Evolutionary conservation across 441 rosid genomes (phyloP).

Genomic region (Hura crepitans): DNA sequence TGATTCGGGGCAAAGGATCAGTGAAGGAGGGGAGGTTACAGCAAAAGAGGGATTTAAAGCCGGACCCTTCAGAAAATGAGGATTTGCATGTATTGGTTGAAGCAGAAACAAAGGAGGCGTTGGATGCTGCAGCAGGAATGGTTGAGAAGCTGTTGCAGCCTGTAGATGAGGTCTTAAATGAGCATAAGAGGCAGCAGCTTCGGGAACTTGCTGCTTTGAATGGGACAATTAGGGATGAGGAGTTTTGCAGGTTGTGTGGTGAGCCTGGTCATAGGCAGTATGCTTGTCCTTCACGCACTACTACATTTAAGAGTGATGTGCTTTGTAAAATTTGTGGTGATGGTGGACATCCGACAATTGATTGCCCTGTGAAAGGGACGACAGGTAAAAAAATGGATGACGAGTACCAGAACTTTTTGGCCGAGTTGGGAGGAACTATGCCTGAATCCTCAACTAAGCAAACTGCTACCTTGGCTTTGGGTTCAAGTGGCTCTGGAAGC

Average conservation of each 20-base stretch:
- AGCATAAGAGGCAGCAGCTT: slow-evolving; percentile 97
- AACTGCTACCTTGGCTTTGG: slow-evolving; percentile 59
- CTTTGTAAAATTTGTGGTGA: slow-evolving; percentile 97
- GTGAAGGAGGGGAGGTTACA: slow-evolving; percentile 87
- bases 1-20: slow-evolving; percentile 91
- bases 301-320: slow-evolving; percentile 90
- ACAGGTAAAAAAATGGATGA: slow-evolving; percentile 97
- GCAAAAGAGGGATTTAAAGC: slow-evolving; percentile 90
- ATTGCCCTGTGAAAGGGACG: slow-evolving; percentile 88
- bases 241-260: slow-evolving; percentile 85
- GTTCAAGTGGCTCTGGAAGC: slow-evolving; percentile 59
- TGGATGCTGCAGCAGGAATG: slow-evolving; percentile 95
- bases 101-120: slow-evolving; percentile 83
- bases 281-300: slow-evolving; percentile 79
- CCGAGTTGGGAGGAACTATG: slow-evolving; percentile 80
- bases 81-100: slow-evolving; percentile 95
- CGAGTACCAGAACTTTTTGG: slow-evolving; percentile 90
- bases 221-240: slow-evolving; percentile 96
- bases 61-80: slow-evolving; percentile 86
- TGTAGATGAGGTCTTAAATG: slow-evolving; percentile 90
- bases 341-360: slow-evolving; percentile 98
- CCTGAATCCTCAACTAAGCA: slow-evolving; percentile 83
- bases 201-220: slow-evolving; percentile 93
- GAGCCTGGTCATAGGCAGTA: slow-evolving; percentile 90
- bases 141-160: slow-evolving; percentile 95